Percentiles rank a stretch among this genome's conserved stretches.
Conservation (phyloP, 2,329 filamentous ascomycete species). For the Penicillium vulpinum region DNA sequence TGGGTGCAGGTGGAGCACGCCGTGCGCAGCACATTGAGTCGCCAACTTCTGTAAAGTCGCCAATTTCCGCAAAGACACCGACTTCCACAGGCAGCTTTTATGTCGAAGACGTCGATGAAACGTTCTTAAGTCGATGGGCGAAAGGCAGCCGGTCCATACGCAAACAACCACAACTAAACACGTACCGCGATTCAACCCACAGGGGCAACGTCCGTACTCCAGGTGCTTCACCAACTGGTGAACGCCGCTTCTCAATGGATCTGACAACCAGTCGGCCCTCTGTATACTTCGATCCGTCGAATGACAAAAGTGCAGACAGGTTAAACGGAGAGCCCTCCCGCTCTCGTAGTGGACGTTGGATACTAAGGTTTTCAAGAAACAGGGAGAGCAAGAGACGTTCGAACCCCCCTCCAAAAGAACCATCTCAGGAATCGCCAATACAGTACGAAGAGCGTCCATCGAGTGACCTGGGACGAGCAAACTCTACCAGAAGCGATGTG, state of each 20-base stretch:
- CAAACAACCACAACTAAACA: not conserved
- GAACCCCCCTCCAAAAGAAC: constrained; percentile 7
- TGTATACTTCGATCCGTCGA: constrained; percentile 1
- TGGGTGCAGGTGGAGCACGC: not conserved
- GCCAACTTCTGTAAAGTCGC: not conserved
- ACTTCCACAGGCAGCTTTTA: not conserved
- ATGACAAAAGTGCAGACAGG: not conserved
- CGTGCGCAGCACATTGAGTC: not conserved
- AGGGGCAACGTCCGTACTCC: not conserved
- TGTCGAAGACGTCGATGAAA: constrained; percentile 4
- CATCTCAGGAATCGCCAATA: constrained; percentile 10
- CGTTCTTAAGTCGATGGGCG: constrained; percentile 1
- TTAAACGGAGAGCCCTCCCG: constrained; percentile 2
- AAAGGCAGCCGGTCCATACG: not conserved
- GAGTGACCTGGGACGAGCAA: constrained; percentile 10
- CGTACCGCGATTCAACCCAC: not conserved
- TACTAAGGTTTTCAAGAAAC: constrained; percentile 14
- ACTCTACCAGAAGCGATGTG: constrained; percentile 16
- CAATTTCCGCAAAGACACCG: not conserved
- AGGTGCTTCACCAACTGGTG: not conserved
- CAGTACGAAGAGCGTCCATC: constrained; percentile 14
- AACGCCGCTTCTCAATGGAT: constrained; percentile 1
- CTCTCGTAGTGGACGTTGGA: constrained; percentile 15
- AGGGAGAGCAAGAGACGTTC: constrained; percentile 12
- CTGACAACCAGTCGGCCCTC: not conserved